Evolutionary conservation across 2,329 filamentous ascomycete species (phyloP).

Genomic region (Pseudopithomyces maydicus): DNA sequence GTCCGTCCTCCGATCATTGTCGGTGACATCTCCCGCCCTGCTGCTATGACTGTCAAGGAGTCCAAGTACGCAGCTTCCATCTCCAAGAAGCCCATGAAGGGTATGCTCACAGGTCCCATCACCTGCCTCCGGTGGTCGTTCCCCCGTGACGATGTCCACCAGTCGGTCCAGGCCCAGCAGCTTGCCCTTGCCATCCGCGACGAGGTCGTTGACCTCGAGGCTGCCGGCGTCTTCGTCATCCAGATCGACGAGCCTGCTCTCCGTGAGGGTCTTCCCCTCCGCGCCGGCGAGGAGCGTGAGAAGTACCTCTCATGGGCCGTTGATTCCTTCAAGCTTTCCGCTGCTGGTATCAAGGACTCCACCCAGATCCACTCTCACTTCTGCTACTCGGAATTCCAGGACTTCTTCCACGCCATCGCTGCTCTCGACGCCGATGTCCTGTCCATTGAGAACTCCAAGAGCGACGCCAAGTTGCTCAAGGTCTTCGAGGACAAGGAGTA

Average conservation of each 20-base stretch:
- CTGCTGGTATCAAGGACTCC: constrained; percentile 88
- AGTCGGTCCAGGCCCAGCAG: constrained; percentile 98
- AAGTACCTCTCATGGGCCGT: constrained; percentile 98
- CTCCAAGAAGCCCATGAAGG: constrained; percentile 99
- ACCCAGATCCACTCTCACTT: constrained; percentile 99
- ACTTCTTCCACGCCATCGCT: constrained; percentile 99
- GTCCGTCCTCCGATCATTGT: constrained; percentile 98
- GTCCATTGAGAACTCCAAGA: constrained; percentile 99
- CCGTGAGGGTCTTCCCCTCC: constrained; percentile 98
- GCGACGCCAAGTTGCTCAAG: constrained; percentile 97
- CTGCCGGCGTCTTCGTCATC: constrained; percentile 95
- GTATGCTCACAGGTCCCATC: constrained; percentile 99
- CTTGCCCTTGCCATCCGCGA: constrained; percentile 97
- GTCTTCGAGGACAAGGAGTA: constrained; percentile 98
- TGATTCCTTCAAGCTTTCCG: constrained; percentile 95
- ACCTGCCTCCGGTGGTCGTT: constrained; percentile 99
- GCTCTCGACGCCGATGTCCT: constrained; percentile 97
- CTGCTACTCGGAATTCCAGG: constrained; percentile 99
- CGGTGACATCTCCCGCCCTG: constrained; percentile 95
- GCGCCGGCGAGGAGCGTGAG: constrained; percentile 90
- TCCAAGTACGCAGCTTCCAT: constrained; percentile 97
- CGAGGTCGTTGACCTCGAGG: constrained; percentile 97
- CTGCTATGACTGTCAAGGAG: constrained; percentile 99
- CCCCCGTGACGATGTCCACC: constrained; percentile 99
- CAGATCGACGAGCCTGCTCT: constrained; percentile 99